Conservation (phyloP, 805 yeast genomes). For the Debaryomyces maramus region DNA sequence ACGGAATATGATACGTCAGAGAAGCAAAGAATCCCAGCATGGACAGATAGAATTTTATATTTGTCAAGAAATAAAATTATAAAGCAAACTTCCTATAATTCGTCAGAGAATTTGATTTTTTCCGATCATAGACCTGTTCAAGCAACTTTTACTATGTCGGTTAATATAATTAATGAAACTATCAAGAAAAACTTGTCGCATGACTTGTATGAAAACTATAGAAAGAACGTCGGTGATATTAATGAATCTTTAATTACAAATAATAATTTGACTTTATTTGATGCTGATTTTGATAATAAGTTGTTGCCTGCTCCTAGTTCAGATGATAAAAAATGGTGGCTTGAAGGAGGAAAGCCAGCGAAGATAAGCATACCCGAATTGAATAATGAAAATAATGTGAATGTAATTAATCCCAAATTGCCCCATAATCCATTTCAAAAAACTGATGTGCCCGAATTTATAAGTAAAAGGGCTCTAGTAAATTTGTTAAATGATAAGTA, state of each 20-base stretch:
- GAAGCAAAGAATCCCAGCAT: conserved; percentile 89
- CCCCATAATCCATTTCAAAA: conserved; percentile 72
- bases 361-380: conserved; percentile 58
- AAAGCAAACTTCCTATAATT: conserved; percentile 59
- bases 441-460: conserved; percentile 54
- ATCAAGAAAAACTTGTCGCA: conserved; percentile 54
- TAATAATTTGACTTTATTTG: conserved; percentile 23
- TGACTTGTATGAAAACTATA: conserved; percentile 57
- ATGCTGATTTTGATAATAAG: conserved; percentile 29
- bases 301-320: conserved; percentile 88
- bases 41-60: conserved; percentile 90
- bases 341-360: conserved; percentile 71
- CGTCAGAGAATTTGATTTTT: conserved; percentile 56
- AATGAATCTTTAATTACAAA: conserved; percentile 34
- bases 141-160: conserved; percentile 64
- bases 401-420: conserved; percentile 64
- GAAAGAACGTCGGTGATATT: conserved; percentile 47
- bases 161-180: conserved; percentile 65
- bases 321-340: conserved; percentile 88
- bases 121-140: conserved; percentile 93
- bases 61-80: conserved; percentile 55
- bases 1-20: conserved; percentile 83
- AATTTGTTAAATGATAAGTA: conserved; percentile 1
- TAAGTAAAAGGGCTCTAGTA: conserved; percentile 24
- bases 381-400: conserved; percentile 22